phyloP scores from a whole-genome alignment of 2,329 filamentous ascomycete species.

The Fusarium sp. region DNA sequence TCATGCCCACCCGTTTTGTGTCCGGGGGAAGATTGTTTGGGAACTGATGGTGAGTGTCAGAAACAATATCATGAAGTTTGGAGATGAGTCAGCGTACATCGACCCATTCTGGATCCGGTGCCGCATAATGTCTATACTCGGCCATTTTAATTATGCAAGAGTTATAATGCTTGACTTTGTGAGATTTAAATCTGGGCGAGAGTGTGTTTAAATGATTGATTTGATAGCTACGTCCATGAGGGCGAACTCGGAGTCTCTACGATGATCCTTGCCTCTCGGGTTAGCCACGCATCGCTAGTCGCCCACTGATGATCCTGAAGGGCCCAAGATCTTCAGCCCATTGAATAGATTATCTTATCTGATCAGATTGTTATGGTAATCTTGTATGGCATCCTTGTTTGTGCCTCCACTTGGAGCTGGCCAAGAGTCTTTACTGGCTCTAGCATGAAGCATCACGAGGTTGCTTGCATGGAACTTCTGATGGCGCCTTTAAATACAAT shows the following conservation, averaged over 20 bases:
- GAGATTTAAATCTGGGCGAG: not conserved
- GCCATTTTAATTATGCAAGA: conserved; percentile 13
- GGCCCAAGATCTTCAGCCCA: not conserved
- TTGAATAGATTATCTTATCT: conserved; percentile 34
- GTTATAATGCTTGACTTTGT: not conserved
- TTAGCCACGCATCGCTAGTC: not conserved
- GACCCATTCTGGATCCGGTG: conserved; percentile 17
- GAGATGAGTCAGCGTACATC: conserved; percentile 3
- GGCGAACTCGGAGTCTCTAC: not conserved
- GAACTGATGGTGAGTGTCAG: conserved; percentile 30
- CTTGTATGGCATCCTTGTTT: not conserved
- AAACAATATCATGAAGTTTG: not conserved
- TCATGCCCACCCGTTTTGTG: conserved; percentile 27
- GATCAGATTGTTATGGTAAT: not conserved
- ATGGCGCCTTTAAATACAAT: too few species aligned
- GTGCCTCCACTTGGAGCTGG: not conserved
- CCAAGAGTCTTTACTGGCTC: not conserved
- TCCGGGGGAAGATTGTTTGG: conserved; percentile 40
- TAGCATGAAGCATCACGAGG: not conserved
- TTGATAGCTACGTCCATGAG: not conserved
- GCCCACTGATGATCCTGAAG: not conserved
- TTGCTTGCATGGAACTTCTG: too few species aligned
- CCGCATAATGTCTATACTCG: conserved; percentile 21
- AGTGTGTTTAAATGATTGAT: not conserved
- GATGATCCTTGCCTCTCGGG: not conserved